Evolutionary conservation across 192 early-diverging fungal species (phyloP).

Genomic region (Diversispora eburnea): DNA sequence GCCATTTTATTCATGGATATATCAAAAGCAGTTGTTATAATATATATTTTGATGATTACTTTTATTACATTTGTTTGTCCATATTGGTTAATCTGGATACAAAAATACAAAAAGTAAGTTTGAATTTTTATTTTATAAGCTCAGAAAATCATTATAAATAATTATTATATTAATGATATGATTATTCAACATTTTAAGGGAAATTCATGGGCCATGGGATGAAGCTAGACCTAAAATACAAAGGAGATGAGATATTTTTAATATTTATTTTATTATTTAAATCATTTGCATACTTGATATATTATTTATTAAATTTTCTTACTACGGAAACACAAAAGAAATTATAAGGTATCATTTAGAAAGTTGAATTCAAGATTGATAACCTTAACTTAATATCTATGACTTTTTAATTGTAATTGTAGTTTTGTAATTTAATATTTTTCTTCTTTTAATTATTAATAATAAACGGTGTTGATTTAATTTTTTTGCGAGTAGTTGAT

Average conservation of each 20-base stretch:
- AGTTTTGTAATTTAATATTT: too few species aligned
- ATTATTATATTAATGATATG: neutral
- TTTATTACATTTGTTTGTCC: slow-evolving; percentile 88
- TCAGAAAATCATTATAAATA: neutral
- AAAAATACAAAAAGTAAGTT: slow-evolving; percentile 93
- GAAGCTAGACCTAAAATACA: slow-evolving; percentile 79
- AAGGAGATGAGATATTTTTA: neutral
- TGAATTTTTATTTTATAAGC: neutral
- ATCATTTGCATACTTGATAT: too few species aligned
- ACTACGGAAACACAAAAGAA: too few species aligned
- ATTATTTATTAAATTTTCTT: too few species aligned
- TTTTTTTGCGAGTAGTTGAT: too few species aligned
- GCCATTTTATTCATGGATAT: slow-evolving; percentile 66
- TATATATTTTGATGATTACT: slow-evolving; percentile 64
- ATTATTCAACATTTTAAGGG: slow-evolving; percentile 45
- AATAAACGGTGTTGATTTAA: too few species aligned
- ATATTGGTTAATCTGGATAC: slow-evolving; percentile 86
- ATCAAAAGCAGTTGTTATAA: slow-evolving; percentile 61
- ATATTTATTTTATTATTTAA: too few species aligned
- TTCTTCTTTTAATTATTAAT: too few species aligned
- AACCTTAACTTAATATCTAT: too few species aligned
- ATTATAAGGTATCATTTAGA: too few species aligned
- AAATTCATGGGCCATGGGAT: slow-evolving; percentile 98
- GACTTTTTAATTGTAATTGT: too few species aligned
- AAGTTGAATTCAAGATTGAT: too few species aligned